phyloP scores from a whole-genome alignment of 345 rosid species.

The Passiflora organensis region DNA sequence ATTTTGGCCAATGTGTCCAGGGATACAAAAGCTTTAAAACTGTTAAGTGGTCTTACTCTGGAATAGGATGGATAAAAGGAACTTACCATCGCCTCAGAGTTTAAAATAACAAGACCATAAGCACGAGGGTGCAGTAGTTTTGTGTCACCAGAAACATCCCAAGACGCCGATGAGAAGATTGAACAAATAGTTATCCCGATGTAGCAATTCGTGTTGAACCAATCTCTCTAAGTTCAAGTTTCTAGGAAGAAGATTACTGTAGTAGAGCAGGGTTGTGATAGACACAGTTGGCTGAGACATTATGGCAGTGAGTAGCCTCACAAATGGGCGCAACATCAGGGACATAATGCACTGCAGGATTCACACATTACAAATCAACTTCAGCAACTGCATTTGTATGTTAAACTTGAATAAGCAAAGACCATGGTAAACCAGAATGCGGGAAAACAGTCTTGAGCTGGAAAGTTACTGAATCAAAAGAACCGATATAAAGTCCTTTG shows the following conservation, averaged over 20 bases:
- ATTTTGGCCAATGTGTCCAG: too few relatives aligned
- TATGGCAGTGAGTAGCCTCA: conserved; percentile 7
- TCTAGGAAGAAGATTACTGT: conserved; percentile 28
- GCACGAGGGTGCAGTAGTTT: neutral
- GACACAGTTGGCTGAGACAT: conserved; percentile 20
- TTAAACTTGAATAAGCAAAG: too few relatives aligned
- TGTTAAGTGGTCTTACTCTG: too few relatives aligned
- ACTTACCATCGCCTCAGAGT: too few relatives aligned
- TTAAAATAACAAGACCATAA: too few relatives aligned
- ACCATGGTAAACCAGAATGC: neutral
- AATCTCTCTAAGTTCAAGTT: conserved; percentile 19
- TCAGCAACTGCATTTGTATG: neutral
- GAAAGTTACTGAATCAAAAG: neutral
- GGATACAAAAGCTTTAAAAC: too few relatives aligned
- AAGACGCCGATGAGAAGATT: conserved; percentile 13
- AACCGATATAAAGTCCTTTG: too few relatives aligned
- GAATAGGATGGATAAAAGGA: too few relatives aligned
- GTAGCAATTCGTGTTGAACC: conserved; percentile 24
- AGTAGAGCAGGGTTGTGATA: conserved; percentile 19
- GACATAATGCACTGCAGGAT: conserved; percentile 11
- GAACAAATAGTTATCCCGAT: conserved; percentile 20
- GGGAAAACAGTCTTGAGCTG: neutral
- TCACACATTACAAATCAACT: neutral
- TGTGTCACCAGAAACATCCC: conserved; percentile 32
- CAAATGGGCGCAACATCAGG: conserved; percentile 13